These are phyloP conservation scores for Agaricus sinodeliciosus DNA, from an alignment of 768 basidiomycete species.

Conservation along the genomic window DNA sequence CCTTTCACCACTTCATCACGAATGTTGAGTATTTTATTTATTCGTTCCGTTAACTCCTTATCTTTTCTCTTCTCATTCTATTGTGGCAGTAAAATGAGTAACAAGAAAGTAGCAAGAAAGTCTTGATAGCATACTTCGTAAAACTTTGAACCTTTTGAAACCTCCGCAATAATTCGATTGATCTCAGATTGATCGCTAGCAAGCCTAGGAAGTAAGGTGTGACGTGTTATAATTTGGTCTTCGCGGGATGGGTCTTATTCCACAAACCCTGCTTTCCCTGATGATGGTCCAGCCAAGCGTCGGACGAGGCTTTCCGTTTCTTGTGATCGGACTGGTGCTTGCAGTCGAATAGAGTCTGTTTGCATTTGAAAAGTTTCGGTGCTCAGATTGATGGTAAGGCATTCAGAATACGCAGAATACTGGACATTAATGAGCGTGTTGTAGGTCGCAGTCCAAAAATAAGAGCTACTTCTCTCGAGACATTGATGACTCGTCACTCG, in stretches of 20 bases:
- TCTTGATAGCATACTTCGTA: constrained; percentile 53
- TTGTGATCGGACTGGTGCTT: constrained; percentile 37
- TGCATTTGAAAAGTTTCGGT: neutral
- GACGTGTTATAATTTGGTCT: neutral
- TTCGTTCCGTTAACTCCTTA: constrained; percentile 73
- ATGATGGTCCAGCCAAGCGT: constrained; percentile 83
- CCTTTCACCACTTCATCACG: constrained; percentile 52
- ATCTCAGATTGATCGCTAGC: constrained; percentile 78
- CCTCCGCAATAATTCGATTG: constrained; percentile 84
- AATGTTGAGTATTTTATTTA: constrained; percentile 59
- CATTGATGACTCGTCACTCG: too few relatives aligned
- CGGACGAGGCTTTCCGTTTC: constrained; percentile 65
- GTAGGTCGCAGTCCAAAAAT: neutral
- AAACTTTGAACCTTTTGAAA: constrained; percentile 89
- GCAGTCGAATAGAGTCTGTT: neutral
- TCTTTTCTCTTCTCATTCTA: constrained; percentile 91
- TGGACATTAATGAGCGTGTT: neutral
- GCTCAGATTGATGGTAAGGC: neutral
- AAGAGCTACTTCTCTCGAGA: neutral
- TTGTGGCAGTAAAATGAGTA: constrained; percentile 9
- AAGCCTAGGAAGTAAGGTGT: constrained; percentile 33
- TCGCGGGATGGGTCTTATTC: neutral
- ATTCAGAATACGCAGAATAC: neutral
- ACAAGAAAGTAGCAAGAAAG: neutral
- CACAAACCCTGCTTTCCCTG: constrained; percentile 80